Evolutionary conservation across 768 basidiomycete species (phyloP).

Genomic region (Rhizopogon vinicolor): DNA sequence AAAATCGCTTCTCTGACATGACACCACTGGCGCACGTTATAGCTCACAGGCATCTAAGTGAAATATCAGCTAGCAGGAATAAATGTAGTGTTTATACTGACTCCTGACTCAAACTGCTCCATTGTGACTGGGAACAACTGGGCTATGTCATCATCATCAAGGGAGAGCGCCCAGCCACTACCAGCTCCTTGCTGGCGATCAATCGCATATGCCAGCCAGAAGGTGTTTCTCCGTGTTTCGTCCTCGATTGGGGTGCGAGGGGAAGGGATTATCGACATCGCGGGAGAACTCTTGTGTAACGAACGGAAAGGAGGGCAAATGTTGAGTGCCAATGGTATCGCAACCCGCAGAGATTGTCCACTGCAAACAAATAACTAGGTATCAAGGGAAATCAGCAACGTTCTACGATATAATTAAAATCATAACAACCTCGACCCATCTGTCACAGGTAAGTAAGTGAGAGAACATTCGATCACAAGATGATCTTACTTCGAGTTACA

Average conservation of each 20-base stretch:
- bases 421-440: constrained; percentile 66
- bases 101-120: constrained; percentile 58
- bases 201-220: constrained; percentile 67
- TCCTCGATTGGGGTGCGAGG: constrained; percentile 64
- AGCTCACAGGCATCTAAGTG: constrained; percentile 40
- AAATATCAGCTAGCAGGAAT: constrained; percentile 5
- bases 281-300: constrained; percentile 52
- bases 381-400: constrained; percentile 5
- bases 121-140: constrained; percentile 63
- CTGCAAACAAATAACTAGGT: constrained; percentile 56
- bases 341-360: constrained; percentile 51
- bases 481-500: constrained; percentile 58
- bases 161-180: constrained; percentile 65
- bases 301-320: constrained; percentile 63
- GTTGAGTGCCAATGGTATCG: constrained; percentile 67
- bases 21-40: constrained; percentile 62
- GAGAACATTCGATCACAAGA: not conserved
- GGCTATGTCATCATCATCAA: constrained; percentile 73
- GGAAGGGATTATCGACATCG: constrained; percentile 54
- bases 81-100: constrained; percentile 25
- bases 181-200: constrained; percentile 65
- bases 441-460: constrained; percentile 16
- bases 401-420: not conserved
- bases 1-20: constrained; percentile 58
- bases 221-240: constrained; percentile 66